These are phyloP conservation scores for Jatropha curcas DNA, from an alignment of 345 rosid species.

Conservation along the genomic window DNA sequence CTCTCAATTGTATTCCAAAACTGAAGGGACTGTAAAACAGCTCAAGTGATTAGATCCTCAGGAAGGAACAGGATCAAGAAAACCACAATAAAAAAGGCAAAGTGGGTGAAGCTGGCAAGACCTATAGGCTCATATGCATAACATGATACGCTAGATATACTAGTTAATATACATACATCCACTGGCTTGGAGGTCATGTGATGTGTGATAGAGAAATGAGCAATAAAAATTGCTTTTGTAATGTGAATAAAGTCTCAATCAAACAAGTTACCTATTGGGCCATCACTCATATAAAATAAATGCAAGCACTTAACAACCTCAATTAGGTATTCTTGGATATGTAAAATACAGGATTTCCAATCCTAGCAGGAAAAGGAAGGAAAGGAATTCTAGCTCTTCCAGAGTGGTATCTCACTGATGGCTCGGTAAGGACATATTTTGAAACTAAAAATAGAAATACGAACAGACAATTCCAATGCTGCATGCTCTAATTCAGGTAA, in stretches of 20 bases:
- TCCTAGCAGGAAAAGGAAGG: no score
- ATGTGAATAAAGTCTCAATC: not conserved
- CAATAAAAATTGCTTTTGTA: not conserved
- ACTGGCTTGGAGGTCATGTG: not conserved
- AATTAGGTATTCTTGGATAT: not conserved
- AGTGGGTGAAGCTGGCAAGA: not conserved
- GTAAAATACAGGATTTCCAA: no score
- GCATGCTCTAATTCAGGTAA: not conserved
- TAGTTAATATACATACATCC: no score
- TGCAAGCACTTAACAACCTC: no score
- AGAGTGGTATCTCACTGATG: no score
- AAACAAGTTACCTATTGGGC: not conserved
- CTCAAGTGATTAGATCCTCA: not conserved
- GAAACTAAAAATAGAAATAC: not conserved
- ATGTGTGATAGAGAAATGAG: not conserved
- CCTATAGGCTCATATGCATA: not conserved
- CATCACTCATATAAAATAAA: not conserved
- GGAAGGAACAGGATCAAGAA: not conserved
- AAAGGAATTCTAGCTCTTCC: no score
- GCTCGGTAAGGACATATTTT: not conserved
- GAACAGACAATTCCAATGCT: not conserved
- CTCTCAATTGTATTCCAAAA: conserved; percentile 39
- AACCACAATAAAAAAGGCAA: not conserved
- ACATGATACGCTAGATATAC: not conserved
- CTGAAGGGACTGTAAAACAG: conserved; percentile 28